Conservation (phyloP, 2,329 filamentous ascomycete genomes). For the Epichloe uncinata region DNA sequence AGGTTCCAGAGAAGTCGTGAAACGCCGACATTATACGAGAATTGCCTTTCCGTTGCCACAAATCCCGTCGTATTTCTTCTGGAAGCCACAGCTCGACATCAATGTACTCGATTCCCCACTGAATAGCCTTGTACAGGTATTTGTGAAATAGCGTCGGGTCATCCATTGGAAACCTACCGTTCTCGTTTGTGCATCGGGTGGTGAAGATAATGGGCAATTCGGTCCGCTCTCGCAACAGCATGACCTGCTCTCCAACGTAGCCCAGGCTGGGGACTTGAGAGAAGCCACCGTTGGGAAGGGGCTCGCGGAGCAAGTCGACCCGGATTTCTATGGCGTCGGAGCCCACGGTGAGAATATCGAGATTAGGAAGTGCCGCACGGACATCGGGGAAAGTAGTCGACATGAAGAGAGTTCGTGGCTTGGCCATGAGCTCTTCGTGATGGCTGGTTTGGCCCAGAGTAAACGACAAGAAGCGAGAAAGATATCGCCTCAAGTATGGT, state of each 20-base stretch:
- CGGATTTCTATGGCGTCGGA: slow-evolving; percentile 76
- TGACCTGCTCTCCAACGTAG: slow-evolving; percentile 77
- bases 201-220: slow-evolving; percentile 88
- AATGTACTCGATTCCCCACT: slow-evolving; percentile 84
- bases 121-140: slow-evolving; percentile 71
- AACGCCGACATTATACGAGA: slow-evolving; percentile 87
- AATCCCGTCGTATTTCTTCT: slow-evolving; percentile 53
- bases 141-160: slow-evolving; percentile 61
- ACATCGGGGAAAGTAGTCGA: slow-evolving; percentile 84
- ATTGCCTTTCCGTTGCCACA: slow-evolving; percentile 59
- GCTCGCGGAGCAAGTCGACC: slow-evolving; percentile 68
- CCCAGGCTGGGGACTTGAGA: slow-evolving; percentile 61
- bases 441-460: slow-evolving; percentile 67
- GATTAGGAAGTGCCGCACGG: slow-evolving; percentile 65
- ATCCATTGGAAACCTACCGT: slow-evolving; percentile 75
- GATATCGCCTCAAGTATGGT: slow-evolving; percentile 59
- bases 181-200: slow-evolving; percentile 67
- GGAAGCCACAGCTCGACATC: slow-evolving; percentile 83
- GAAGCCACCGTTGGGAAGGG: slow-evolving; percentile 46
- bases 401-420: slow-evolving; percentile 69
- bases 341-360: slow-evolving; percentile 78
- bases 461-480: slow-evolving; percentile 68
- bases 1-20: slow-evolving; percentile 73
- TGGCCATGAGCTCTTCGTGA: slow-evolving; percentile 64
- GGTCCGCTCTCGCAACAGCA: slow-evolving; percentile 69